A percentile compares a stretch with the other conserved stretches of the same genome.
Conservation (phyloP, 148 eudicot species). For the Cornus florida region DNA sequence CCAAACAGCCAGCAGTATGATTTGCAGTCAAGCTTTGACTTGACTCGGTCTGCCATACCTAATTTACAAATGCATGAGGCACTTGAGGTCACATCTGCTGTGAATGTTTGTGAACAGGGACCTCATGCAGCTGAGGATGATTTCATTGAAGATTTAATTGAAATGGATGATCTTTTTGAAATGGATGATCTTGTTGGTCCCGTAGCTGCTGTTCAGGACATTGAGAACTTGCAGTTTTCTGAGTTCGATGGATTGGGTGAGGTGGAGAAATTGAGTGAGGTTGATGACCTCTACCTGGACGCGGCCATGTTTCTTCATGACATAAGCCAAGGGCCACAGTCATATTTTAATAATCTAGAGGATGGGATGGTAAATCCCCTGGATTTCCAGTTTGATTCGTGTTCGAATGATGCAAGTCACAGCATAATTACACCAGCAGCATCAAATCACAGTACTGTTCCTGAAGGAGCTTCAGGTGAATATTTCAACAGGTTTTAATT, state of each 20-base stretch:
- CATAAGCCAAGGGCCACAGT: neutral
- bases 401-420: conserved; percentile 14
- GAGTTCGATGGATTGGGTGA: conserved; percentile 41
- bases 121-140: conserved; percentile 37
- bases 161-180: conserved; percentile 31
- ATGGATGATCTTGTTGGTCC: conserved; percentile 73
- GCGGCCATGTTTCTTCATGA: conserved; percentile 35
- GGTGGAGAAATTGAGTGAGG: neutral
- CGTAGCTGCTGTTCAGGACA: conserved; percentile 22
- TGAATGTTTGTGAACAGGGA: conserved; percentile 11
- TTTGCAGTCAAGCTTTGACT: conserved; percentile 21
- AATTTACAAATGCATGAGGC: conserved; percentile 30
- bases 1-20: conserved; percentile 23
- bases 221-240: conserved; percentile 12
- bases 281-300: conserved; percentile 48
- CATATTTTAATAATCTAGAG: conserved; percentile 14
- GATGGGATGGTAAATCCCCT: conserved; percentile 21
- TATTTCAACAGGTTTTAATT: conserved; percentile 14
- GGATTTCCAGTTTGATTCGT: conserved; percentile 23
- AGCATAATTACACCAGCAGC: conserved; percentile 26
- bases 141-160: conserved; percentile 38
- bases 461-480: conserved; percentile 59
- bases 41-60: conserved; percentile 30
- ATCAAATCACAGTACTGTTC: conserved; percentile 20
- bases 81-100: conserved; percentile 41